A percentile compares a stretch with the other conserved stretches of the same genome.
Conservation (phyloP, 257 asterid genomes). For the Capsicum chinense region DNA sequence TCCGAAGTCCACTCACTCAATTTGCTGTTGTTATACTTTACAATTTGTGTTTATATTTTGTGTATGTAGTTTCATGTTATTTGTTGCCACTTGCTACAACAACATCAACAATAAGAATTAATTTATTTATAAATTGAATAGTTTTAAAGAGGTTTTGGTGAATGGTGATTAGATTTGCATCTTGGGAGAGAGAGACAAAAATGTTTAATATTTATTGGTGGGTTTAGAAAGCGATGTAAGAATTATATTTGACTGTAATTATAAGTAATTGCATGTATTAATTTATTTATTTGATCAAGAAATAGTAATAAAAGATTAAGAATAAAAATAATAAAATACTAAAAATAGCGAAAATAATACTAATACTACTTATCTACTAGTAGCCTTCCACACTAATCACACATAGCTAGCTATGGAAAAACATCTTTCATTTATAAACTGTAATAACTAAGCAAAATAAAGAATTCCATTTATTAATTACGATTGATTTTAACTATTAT, state of each 20-base stretch:
- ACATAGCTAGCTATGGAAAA: no score
- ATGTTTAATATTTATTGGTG: not conserved
- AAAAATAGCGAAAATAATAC: no score
- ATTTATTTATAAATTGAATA: not conserved
- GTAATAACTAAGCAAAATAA: no score
- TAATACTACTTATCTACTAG: no score
- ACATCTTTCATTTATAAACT: no score
- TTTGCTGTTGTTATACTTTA: not conserved
- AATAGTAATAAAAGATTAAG: not conserved
- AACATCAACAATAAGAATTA: not conserved
- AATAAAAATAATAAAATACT: no score
- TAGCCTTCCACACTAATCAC: no score
- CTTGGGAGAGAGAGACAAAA: not conserved
- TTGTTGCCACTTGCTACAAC: slow-evolving; percentile 2
- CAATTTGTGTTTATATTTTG: not conserved
- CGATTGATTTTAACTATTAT: no score
- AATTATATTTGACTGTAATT: not conserved
- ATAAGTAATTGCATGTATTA: not conserved
- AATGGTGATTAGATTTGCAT: slow-evolving; percentile 21
- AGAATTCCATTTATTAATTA: no score
- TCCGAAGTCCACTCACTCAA: no score
- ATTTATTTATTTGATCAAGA: not conserved
- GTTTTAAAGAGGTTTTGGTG: not conserved
- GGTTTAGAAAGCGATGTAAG: not conserved
- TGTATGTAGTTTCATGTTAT: not conserved